A percentile compares a stretch with the other conserved stretches of the same genome.
These are phyloP conservation scores for Lactarius evosmus DNA, from an alignment of 768 basidiomycete species.

Conservation along the genomic window DNA sequence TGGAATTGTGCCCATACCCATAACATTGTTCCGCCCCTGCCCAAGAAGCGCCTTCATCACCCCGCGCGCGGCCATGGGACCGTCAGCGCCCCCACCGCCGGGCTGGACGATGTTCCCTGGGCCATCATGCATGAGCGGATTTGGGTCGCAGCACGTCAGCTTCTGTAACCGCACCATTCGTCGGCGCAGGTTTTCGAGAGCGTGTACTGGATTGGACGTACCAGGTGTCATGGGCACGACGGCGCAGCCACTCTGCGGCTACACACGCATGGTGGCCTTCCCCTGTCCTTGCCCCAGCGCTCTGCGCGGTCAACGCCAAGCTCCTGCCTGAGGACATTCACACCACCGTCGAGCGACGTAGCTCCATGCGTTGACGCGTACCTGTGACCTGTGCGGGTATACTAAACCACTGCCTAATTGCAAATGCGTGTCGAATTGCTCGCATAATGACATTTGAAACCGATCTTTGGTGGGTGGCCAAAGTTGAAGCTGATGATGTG, in stretches of 20 bases:
- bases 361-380: too few species aligned
- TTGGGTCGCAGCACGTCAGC: slow-evolving; percentile 85
- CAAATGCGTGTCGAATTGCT: too few species aligned
- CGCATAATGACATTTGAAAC: too few species aligned
- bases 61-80: slow-evolving; percentile 6
- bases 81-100: slow-evolving; percentile 18
- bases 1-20: slow-evolving; percentile 13
- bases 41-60: slow-evolving; percentile 28
- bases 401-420: too few species aligned
- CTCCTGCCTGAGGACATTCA: slow-evolving; percentile 30
- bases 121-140: slow-evolving; percentile 60
- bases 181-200: background rate
- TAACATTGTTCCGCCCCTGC: slow-evolving; percentile 31
- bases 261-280: slow-evolving; percentile 58
- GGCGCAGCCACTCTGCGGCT: slow-evolving; percentile 39
- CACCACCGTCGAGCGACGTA: too few species aligned
- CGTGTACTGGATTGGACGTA: slow-evolving; percentile 27
- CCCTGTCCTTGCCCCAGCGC: slow-evolving; percentile 57
- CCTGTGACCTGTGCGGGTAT: too few species aligned
- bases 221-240: slow-evolving; percentile 67
- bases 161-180: slow-evolving; percentile 42
- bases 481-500: too few species aligned
- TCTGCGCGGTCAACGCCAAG: slow-evolving; percentile 34
- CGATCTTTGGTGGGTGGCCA: too few species aligned
- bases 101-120: slow-evolving; percentile 28